Base-by-base conservation (phyloP, 148 eudicot genomes). In the Cornus suecica region DNA sequence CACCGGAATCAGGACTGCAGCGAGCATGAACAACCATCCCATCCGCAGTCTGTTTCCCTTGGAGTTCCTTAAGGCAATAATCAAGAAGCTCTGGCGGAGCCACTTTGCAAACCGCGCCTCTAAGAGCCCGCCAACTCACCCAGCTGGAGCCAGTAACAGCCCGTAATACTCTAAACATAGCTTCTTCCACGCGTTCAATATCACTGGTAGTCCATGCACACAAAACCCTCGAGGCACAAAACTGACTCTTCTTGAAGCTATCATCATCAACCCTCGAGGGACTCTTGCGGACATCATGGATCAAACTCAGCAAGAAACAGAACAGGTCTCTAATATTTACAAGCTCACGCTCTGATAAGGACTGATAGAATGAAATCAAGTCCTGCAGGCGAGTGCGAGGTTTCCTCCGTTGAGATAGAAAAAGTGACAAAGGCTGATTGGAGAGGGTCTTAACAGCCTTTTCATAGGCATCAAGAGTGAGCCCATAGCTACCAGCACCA, bases 121-220 rank as follows among this genome's bases (percentile, higher is more conserved):
- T 86, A 13, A 93, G 87, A 70, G 90, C 85, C 61, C 97, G 94
- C 96, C 96, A 93, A 70, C 87, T 87, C 66, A 93, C 98, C 98
- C 98, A 93, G 65, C 76, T 83, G 75, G 87, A 68, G 56, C 90
- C 85, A 37, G 88, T 74, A 51, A 91, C 94, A 24, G 98, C 98
- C 29, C 88, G 83, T 60, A 93, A 70, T 20, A 93, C 97, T 82
- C 85, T 89, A 72, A 88, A 80, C 96, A 93, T 91, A 22, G 97
- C 89, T 61, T 85, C 88, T 76, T 91, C 91, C 18, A 91, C 92
- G 18, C 85, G 84, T 45, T 77, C 75, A 61, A 93, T 71, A 67
- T 93, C 96, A 65, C 68, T 56, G 29, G 73, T 70, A 15, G 91
- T 85, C 98, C 98, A 93, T 42, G 90, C 83, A 81, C 91, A 88